Evolutionary conservation across 2,329 filamentous ascomycete genomes (phyloP).

Genomic region (Colletotrichum limetticola): DNA sequence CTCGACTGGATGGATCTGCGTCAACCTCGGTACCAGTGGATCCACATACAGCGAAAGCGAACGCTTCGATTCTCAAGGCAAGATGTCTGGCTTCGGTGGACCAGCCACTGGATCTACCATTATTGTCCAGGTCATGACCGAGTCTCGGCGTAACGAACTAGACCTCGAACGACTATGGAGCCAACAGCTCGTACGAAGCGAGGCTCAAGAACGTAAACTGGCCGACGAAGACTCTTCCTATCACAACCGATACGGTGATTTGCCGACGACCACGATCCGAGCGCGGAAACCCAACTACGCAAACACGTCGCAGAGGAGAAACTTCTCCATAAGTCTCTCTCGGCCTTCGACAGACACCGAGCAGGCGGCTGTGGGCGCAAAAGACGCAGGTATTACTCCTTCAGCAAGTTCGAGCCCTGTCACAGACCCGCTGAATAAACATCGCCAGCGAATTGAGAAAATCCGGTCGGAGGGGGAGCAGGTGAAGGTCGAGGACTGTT

Average conservation of each 20-base stretch:
- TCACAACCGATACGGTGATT: slow-evolving; percentile 25
- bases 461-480: slow-evolving; percentile 51
- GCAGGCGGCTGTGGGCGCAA: background rate
- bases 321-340: slow-evolving; percentile 47
- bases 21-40: slow-evolving; percentile 82
- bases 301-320: slow-evolving; percentile 44
- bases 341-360: slow-evolving; percentile 32
- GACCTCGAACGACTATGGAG: slow-evolving; percentile 65
- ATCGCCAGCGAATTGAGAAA: slow-evolving; percentile 46
- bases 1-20: slow-evolving; percentile 94
- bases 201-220: slow-evolving; percentile 19
- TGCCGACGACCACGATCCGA: slow-evolving; percentile 18
- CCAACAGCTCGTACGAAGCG: slow-evolving; percentile 49
- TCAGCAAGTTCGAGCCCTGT: background rate
- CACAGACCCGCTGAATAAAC: slow-evolving; percentile 18
- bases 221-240: slow-evolving; percentile 41
- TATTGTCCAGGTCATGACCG: slow-evolving; percentile 69
- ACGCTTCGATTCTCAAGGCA: slow-evolving; percentile 59
- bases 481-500: slow-evolving; percentile 47
- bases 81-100: slow-evolving; percentile 82
- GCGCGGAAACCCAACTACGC: background rate
- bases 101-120: slow-evolving; percentile 60
- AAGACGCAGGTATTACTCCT: slow-evolving; percentile 5
- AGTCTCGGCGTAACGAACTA: slow-evolving; percentile 62
- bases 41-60: slow-evolving; percentile 59